Base-by-base conservation (phyloP, 768 basidiomycete genomes). In the Chlorophyllum brunneum region DNA sequence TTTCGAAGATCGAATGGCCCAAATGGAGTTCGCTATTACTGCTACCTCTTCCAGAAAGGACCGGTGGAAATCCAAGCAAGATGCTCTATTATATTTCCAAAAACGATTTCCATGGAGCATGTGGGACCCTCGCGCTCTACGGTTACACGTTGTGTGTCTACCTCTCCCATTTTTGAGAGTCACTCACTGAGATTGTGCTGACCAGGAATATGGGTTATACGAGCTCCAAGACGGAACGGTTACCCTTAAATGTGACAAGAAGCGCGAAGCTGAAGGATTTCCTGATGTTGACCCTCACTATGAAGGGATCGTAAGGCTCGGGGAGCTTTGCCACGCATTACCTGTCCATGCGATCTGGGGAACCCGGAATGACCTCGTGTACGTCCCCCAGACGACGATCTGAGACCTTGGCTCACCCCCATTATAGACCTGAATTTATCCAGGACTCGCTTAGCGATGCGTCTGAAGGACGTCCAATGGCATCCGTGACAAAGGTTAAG, bases 261-360 rank as follows among this genome's bases (percentile, higher is more conserved):
- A 65, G 18, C 74, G 76, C 46, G 79, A 80, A 62, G 74, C 78
- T 0, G 55, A 68, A 0, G 72, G 73, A 20, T 81, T 74, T 55
- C 70, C 69, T 1, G 75, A 77, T 53, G 63, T 66, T 29, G 69
- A 75, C 45, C 71, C 72, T 4, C 75, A 77, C 43, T 74, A 73
- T 51, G 74, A 74, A 53, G 69, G 70, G 2, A 65, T 69, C 0
- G 36, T 58, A 2, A 62, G 71, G 20, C 54, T 78, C 1, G 59
- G 57, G 4, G 61, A 66, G 29, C 57, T 79, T 8, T 70, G 68
- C 41, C 58, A 58, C 43, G 53, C 57, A 0, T 38, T 76, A 5
- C 74, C 77, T 16, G 56, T 78, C 6, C 79, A 81, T 56, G 42
- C 77, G 23, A 69, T 81, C n/a, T 80, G 76, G 73, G 76, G 75